Evolutionary conservation across 2,329 filamentous ascomycete species (phyloP).

Genomic region (Aspergillus sp.): DNA sequence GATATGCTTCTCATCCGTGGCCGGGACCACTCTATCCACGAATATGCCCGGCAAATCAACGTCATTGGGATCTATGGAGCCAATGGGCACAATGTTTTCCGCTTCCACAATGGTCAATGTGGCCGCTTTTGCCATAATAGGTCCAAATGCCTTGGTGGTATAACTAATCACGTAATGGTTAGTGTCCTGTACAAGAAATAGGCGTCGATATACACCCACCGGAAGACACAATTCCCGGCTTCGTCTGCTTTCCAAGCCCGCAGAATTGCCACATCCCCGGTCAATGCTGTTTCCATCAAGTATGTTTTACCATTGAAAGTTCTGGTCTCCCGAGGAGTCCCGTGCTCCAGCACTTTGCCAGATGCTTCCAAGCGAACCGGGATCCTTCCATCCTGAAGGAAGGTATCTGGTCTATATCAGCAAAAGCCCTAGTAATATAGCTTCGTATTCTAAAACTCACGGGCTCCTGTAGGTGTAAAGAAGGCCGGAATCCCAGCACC

Average conservation of each 20-base stretch:
- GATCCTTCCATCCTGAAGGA: slow-evolving; percentile 36
- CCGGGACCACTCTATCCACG: slow-evolving; percentile 74
- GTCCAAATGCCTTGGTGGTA: slow-evolving; percentile 70
- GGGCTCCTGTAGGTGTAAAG: slow-evolving; percentile 69
- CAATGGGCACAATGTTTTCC: slow-evolving; percentile 73
- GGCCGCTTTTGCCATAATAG: slow-evolving; percentile 77
- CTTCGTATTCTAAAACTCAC: slow-evolving; percentile 38
- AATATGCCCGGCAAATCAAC: slow-evolving; percentile 79
- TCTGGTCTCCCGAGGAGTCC: slow-evolving; percentile 63
- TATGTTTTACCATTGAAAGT: slow-evolving; percentile 69
- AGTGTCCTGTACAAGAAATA: slow-evolving; percentile 29
- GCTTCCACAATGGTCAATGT: slow-evolving; percentile 76
- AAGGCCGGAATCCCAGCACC: slow-evolving; percentile 77
- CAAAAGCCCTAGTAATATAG: not conserved
- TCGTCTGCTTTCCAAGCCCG: slow-evolving; percentile 72
- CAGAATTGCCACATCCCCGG: slow-evolving; percentile 72
- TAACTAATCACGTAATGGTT: slow-evolving; percentile 36
- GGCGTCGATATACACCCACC: slow-evolving; percentile 38
- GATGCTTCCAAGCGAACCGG: slow-evolving; percentile 78
- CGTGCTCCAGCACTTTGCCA: slow-evolving; percentile 70
- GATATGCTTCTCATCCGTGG: slow-evolving; percentile 65
- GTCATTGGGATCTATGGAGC: slow-evolving; percentile 66
- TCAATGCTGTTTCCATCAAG: slow-evolving; percentile 71
- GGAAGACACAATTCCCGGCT: slow-evolving; percentile 74
- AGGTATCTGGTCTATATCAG: slow-evolving; percentile 21